Conservation (phyloP, 169 alveolate species). For the Cryptosporidium tyzzeri region DNA sequence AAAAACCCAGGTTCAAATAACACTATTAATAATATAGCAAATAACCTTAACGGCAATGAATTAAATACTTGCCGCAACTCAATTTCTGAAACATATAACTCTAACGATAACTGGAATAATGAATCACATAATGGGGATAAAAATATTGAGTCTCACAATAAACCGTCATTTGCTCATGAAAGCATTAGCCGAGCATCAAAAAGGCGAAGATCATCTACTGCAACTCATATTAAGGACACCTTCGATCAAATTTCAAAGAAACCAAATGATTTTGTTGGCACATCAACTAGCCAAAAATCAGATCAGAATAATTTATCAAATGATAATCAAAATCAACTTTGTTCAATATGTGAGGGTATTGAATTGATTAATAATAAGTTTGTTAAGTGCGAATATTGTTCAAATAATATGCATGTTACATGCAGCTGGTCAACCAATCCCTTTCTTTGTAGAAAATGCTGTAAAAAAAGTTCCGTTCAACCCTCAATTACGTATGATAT, state of each 20-base stretch:
- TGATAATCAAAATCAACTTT: background rate
- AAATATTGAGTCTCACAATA: background rate
- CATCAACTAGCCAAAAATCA: background rate
- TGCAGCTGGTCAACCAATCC: constrained; percentile 52
- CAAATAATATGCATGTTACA: constrained; percentile 9
- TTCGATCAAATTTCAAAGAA: constrained; percentile 14
- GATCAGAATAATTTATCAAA: background rate
- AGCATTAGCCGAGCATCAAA: constrained; percentile 7
- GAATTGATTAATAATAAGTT: constrained; percentile 30
- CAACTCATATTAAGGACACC: background rate
- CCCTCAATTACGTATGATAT: constrained; percentile 35
- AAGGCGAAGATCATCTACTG: constrained; percentile 26
- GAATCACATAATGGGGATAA: constrained; percentile 6
- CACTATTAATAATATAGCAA: background rate
- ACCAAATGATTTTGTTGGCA: background rate
- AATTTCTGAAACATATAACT: background rate
- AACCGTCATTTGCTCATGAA: constrained; percentile 5
- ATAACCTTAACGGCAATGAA: background rate
- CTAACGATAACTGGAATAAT: background rate
- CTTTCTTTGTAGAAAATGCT: constrained; percentile 25
- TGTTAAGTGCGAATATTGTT: constrained; percentile 21
- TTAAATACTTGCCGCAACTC: background rate
- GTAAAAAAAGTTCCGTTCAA: constrained; percentile 7
- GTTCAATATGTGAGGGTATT: constrained; percentile 48
- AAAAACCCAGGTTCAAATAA: constrained; percentile 18